Percentiles rank a stretch among this genome's conserved stretches.
These are phyloP conservation scores for Galium porrigens DNA, from an alignment of 305 asterid genomes.

Conservation along the genomic window DNA sequence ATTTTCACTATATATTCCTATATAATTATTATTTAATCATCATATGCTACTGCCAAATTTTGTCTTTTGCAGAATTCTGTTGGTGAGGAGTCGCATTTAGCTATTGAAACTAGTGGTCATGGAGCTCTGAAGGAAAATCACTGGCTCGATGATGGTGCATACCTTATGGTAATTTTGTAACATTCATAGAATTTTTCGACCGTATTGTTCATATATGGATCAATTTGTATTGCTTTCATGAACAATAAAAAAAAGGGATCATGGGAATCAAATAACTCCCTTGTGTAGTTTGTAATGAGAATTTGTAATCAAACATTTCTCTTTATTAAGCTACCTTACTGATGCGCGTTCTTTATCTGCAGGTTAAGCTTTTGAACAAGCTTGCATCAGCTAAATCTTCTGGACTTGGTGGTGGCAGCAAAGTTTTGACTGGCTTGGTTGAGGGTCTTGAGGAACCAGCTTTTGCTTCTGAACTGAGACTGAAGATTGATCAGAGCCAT, in stretches of 20 bases:
- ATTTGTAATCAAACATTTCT: background rate
- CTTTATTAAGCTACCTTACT: background rate
- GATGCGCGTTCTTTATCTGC: slow-evolving; percentile 5
- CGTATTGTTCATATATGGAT: background rate
- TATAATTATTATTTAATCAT: background rate
- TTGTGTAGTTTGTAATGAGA: background rate
- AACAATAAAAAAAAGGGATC: background rate
- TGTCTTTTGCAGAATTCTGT: slow-evolving; percentile 44
- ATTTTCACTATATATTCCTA: background rate
- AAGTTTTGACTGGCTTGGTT: slow-evolving; percentile 78
- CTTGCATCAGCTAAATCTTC: slow-evolving; percentile 89
- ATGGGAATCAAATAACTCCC: background rate
- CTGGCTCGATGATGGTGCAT: slow-evolving; percentile 99
- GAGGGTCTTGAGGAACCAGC: slow-evolving; percentile 87
- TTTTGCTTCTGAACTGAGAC: slow-evolving; percentile 63
- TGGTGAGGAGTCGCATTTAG: slow-evolving; percentile 86
- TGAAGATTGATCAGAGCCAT: slow-evolving; percentile 75
- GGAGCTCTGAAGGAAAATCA: slow-evolving; percentile 98
- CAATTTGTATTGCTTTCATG: background rate
- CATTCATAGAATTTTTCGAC: slow-evolving; percentile 1
- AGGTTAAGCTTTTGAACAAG: slow-evolving; percentile 91
- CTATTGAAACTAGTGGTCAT: slow-evolving; percentile 99
- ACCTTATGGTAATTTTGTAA: slow-evolving; percentile 59
- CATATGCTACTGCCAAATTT: slow-evolving; percentile 4
- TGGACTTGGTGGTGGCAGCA: slow-evolving; percentile 66